Base-by-base conservation (phyloP, 2,329 filamentous ascomycete genomes). In the Pseudogymnoascus sp. region DNA sequence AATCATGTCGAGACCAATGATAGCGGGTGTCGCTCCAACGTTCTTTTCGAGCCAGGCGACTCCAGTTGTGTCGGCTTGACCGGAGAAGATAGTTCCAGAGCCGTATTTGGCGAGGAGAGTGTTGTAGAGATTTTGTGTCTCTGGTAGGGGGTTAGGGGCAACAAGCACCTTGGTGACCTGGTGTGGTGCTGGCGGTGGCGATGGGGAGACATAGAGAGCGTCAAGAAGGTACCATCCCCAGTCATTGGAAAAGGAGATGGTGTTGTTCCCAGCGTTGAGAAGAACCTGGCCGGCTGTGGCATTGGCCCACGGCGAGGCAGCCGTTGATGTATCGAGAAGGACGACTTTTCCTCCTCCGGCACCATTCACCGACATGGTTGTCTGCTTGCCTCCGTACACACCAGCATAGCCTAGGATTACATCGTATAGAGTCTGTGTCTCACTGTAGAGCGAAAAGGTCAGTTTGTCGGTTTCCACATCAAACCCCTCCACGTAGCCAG, bases 201-300 rank as follows among this genome's bases (percentile, higher is more conserved):
- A 71, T 6, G 75, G 75, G 0, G 73, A 67, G 2, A 79, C 66
- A 2, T 68, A 74, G 66, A 80, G 76, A 61, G 73, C 74, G 66
- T 81, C 78, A 61, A 78, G 76, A 21, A 80, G 73, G 65, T 77
- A 77, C 77, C 77, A 80, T 63, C 78, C 78, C 78, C 78, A 80
- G 69, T 80, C 78, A 69, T 68, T 77, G 61, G 77, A 73, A 49
- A 80, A 75, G 39, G 78, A 72, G 60, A 80, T 75, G 0, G 75
- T 79, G 69, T 80, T 80, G 45, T 66, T 62, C 14, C 78, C 78
- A 7, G 71, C 71, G 58, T 75, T 73, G 37, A 80, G 69, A 1
- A 81, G 70, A 1, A 80, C 72, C 64, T 80, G 78, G 12, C 78
- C 78, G 14, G 72, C 78, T 0, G 74, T 63, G 11, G 75, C 74